Base-by-base conservation (phyloP, 306 rosid genomes). In the Cucurbita ficifolia region DNA sequence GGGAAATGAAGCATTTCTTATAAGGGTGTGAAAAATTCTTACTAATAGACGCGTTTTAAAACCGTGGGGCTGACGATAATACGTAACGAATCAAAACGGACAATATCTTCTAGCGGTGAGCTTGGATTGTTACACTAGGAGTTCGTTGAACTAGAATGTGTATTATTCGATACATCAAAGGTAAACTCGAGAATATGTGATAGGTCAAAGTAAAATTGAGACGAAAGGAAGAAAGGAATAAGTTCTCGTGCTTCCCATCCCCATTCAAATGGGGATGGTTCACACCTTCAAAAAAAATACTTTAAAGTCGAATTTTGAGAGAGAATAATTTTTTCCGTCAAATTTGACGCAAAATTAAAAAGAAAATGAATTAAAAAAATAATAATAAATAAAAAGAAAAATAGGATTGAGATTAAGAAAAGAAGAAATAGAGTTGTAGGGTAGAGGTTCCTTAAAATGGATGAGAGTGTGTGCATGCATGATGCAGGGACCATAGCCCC, bases 401-500 rank as follows among this genome's bases (percentile, higher is more conserved):
- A 46, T 10, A 45, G 18, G 6, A 8, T 21, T 45, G 73, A 45
- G 19, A 68, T 46, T 3, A 55, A 68, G 40, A 45, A 39, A 42
- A 63, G 51, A 63, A 67, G 54, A 45, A 18, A 3, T 21, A 60
- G 42, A 49, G 18, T 14, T 49, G 73, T 45, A 53, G 72, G 53
- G 72, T 19, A 21, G n/a, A 65, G 24, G 72, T 40, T 64, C 71
- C 49, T 49, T n/a, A 38, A 62, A 3, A 62, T 9, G 17, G 7
- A 36, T 61, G 3, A 61, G 29, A 22, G 14, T 38, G 55, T 46
- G 53, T 68, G 38, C 73, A 68, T 68, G 73, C 73, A 68, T 68
- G 73, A 11, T 40, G 35, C 16, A n/a, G 55, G 73, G 73, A 45
- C 73, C 73, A 68, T 68, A 12, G 55, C 55, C 73, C 73, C 73